phyloP scores from a whole-genome alignment of 495 filamentous ascomycete species.

The Letharia columbiana region DNA sequence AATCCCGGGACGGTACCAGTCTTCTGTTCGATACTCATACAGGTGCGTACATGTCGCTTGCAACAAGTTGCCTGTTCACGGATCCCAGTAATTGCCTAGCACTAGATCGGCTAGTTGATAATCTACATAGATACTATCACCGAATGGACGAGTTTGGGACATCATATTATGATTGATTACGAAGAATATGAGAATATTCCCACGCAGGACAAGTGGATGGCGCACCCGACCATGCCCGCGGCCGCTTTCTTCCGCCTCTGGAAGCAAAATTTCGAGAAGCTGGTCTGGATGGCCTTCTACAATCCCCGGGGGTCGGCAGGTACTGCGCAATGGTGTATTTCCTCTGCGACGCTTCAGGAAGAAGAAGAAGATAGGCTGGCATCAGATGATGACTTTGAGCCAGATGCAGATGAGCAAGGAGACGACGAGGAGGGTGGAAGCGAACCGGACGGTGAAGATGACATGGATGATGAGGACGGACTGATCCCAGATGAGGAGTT shows the following conservation, averaged over 20 bases:
- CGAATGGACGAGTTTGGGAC: conserved; percentile 7
- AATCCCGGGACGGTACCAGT: conserved; percentile 8
- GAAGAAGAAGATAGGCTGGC: neutral
- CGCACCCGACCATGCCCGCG: conserved; percentile 14
- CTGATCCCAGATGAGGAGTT: neutral
- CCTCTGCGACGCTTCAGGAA: neutral
- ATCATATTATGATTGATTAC: conserved; percentile 14
- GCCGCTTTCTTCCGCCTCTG: conserved; percentile 13
- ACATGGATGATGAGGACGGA: neutral
- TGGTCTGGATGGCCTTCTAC: conserved; percentile 19
- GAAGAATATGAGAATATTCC: conserved; percentile 13
- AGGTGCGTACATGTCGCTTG: neutral
- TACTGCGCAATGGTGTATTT: neutral
- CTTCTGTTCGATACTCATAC: conserved; percentile 10
- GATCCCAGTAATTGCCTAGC: neutral
- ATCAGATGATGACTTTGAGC: neutral
- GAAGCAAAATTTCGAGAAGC: conserved; percentile 16
- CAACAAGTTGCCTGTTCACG: neutral
- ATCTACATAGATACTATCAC: conserved; percentile 7
- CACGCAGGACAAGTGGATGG: conserved; percentile 21
- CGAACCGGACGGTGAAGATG: neutral
- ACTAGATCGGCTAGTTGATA: neutral
- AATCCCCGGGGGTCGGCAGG: neutral
- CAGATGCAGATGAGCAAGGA: neutral
- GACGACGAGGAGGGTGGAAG: neutral